Percentiles rank a stretch among this genome's conserved stretches.
Evolutionary conservation across 2,329 filamentous ascomycete genomes (phyloP).

Genomic region (Colletotrichum noveboracense): DNA sequence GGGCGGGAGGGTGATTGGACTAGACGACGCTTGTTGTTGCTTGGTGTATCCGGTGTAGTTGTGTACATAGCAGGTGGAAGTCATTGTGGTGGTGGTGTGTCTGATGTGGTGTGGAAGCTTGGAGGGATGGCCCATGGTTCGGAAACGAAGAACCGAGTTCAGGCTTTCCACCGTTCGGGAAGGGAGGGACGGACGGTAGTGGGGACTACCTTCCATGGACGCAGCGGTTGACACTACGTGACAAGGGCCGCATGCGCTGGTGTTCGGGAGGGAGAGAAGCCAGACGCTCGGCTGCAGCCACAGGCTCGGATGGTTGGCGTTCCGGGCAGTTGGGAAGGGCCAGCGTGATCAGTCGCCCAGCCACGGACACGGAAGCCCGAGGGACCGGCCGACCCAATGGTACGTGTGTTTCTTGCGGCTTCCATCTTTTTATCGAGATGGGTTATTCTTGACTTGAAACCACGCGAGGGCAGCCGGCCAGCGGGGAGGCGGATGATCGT

Average conservation of each 20-base stretch:
- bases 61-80: neutral
- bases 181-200: neutral
- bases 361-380: constrained; percentile 17
- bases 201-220: neutral
- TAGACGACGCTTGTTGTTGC: neutral
- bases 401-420: neutral
- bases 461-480: neutral
- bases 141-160: constrained; percentile 10
- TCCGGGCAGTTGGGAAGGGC: constrained; percentile 19
- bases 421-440: neutral
- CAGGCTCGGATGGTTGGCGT: constrained; percentile 19
- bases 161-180: neutral
- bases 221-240: neutral
- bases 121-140: constrained; percentile 8
- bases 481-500: neutral
- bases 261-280: constrained; percentile 17
- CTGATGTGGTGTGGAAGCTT: neutral
- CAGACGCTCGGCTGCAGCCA: constrained; percentile 21
- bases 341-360: constrained; percentile 8
- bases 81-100: neutral
- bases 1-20: neutral
- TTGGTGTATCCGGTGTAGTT: neutral
- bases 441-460: neutral
- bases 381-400: constrained; percentile 6
- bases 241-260: neutral